A percentile compares a stretch with the other conserved stretches of the same genome.
phyloP scores from a whole-genome alignment of 352 stramenopile species.

The Phytopythium kandeliae region DNA sequence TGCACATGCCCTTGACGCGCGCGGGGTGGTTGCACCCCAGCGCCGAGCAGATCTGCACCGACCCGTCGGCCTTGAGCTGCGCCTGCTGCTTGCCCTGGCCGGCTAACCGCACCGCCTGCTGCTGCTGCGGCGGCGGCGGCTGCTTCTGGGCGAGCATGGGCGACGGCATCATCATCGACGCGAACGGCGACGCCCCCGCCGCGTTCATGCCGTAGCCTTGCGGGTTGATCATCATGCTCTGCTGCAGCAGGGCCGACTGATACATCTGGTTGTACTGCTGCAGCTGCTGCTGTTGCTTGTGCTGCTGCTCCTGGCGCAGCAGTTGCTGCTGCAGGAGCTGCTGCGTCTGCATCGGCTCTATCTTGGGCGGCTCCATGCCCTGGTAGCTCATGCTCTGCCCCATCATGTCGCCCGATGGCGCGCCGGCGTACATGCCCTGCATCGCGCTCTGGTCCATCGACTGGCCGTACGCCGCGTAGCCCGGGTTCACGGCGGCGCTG shows the following conservation, averaged over 20 bases:
- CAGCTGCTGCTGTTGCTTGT: constrained; percentile 37
- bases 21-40: constrained; percentile 75
- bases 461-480: constrained; percentile 29
- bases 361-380: constrained; percentile 20
- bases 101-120: constrained; percentile 33
- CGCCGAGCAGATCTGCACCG: constrained; percentile 63
- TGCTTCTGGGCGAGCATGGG: constrained; percentile 33
- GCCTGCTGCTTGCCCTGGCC: constrained; percentile 49
- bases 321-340: constrained; percentile 48
- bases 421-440: constrained; percentile 20
- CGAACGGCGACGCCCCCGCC: constrained; percentile 40
- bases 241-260: constrained; percentile 42
- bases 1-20: constrained; percentile 84
- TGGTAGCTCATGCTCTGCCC: constrained; percentile 16
- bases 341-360: constrained; percentile 33
- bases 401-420: constrained; percentile 21
- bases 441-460: constrained; percentile 15
- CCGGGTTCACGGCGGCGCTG: constrained; percentile 3
- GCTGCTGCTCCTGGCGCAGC: constrained; percentile 47
- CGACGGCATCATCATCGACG: constrained; percentile 62
- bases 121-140: constrained; percentile 15
- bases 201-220: constrained; percentile 16
- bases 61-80: constrained; percentile 36
- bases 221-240: constrained; percentile 41
- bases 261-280: constrained; percentile 56